Evolutionary conservation across 2,329 filamentous ascomycete genomes (phyloP), one percentile per base, ranked within the genome.

Genomic region (Aspergillus japonicus): DNA sequence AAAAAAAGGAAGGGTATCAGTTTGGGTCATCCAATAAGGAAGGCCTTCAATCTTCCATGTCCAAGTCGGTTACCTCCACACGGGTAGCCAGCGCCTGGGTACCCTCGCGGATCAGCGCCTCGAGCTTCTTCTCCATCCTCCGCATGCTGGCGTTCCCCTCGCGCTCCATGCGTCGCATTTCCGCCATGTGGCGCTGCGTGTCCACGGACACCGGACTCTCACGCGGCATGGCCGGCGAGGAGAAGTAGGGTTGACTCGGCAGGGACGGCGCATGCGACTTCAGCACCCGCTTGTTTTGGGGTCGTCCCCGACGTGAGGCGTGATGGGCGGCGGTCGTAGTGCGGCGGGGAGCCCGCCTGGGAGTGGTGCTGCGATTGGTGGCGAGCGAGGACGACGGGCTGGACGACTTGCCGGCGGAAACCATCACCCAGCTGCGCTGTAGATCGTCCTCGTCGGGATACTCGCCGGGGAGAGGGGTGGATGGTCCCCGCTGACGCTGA

Each of bases 21-120:
- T 29, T 31, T 16, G 26, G 7, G 14, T 42, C 52, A 44, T 12
- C 23, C 39, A 23, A 10, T 16, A 31, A 39, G 26, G 49, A 21
- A 7, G 33, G 14, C 7, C 21, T 16, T 47, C 33, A 74, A 54
- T 77, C 70, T 23, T 72, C 75, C 69, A 77, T 72, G 47, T 72
- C 78, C 42, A 77, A 73, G 26, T 78, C 77, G 44, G 85, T 83
- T 48, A 92, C 82, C 70, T 90, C 87, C 53, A 91, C 80, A 47
- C 81, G 89, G 21, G 89, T 90, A 2, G 89, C 93, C 19, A 99
- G 77, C 1, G 95, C 95, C 74, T 95, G 89, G 67, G 89, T 89
- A 0, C 93, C 95, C 75, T 98, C 89, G 2, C 88, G 83, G 57
- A 99, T 96, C 89, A 99, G 92, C 35, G 88, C 89, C 70, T 90